Percentiles rank a stretch among this genome's conserved stretches.
These are phyloP conservation scores for Aspergillus ibericus DNA, from an alignment of 2,329 filamentous ascomycete species.

Conservation along the genomic window DNA sequence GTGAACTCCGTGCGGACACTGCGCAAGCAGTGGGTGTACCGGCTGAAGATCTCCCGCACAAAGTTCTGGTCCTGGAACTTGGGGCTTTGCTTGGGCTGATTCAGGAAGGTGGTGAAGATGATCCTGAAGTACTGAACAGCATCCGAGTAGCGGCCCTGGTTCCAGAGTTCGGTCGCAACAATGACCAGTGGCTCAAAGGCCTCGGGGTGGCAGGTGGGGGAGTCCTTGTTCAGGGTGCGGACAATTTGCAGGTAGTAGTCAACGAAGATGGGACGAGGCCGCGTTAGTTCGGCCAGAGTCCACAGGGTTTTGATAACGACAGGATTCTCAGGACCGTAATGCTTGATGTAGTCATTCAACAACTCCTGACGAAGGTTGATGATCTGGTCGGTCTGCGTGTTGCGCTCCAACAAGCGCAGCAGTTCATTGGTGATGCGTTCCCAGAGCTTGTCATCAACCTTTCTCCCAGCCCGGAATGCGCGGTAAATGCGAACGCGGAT, in stretches of 20 bases:
- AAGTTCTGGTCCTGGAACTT: constrained; percentile 37
- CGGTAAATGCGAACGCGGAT: constrained; percentile 39
- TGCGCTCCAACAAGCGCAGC: constrained; percentile 31
- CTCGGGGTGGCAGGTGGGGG: constrained; percentile 35
- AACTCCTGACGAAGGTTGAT: constrained; percentile 42
- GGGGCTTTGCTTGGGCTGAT: constrained; percentile 33
- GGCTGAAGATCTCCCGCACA: constrained; percentile 34
- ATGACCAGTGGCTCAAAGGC: constrained; percentile 41
- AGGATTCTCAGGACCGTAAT: constrained; percentile 36
- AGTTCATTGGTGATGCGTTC: constrained; percentile 31
- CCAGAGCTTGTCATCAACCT: constrained; percentile 33
- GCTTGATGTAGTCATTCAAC: constrained; percentile 37
- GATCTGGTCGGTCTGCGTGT: constrained; percentile 35
- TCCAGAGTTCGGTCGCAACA: constrained; percentile 41
- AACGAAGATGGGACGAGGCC: constrained; percentile 37
- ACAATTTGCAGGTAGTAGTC: constrained; percentile 44
- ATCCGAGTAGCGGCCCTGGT: constrained; percentile 39
- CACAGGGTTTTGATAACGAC: constrained; percentile 39
- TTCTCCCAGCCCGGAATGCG: constrained; percentile 29
- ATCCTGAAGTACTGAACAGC: constrained; percentile 36
- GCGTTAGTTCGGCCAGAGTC: constrained; percentile 38
- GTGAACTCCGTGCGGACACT: constrained; percentile 32
- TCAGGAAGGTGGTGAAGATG: constrained; percentile 39
- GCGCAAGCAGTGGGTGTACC: constrained; percentile 39
- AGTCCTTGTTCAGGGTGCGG: constrained; percentile 39